Percentiles rank a stretch among this genome's conserved stretches.
These are phyloP conservation scores for Mallotus repandus DNA, from an alignment of 441 rosid species.

Conservation along the genomic window DNA sequence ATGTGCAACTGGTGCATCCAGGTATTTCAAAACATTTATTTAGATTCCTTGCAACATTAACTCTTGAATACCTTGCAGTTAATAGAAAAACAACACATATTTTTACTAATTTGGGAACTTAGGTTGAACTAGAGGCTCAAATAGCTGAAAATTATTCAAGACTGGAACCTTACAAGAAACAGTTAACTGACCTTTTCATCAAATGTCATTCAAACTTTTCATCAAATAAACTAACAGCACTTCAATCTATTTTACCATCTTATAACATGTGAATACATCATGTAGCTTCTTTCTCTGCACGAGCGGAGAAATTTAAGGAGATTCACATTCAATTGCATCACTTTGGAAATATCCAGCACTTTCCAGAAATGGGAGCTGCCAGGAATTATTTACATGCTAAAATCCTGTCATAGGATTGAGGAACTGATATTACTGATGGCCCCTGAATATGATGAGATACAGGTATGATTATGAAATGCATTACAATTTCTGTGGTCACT, in stretches of 20 bases:
- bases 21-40: background rate
- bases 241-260: background rate
- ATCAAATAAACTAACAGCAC: background rate
- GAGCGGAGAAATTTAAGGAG: conserved; percentile 11
- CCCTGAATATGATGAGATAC: background rate
- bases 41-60: background rate
- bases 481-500: background rate
- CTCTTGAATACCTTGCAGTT: background rate
- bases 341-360: conserved; percentile 4
- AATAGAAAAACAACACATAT: background rate
- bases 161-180: too few relatives aligned
- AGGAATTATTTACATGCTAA: conserved; percentile 15
- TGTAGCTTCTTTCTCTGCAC: conserved; percentile 15
- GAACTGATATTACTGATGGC: background rate
- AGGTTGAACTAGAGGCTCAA: background rate
- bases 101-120: background rate
- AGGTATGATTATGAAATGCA: conserved; percentile 4
- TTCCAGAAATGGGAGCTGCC: conserved; percentile 13
- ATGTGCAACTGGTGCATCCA: conserved; percentile 7
- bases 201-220: background rate
- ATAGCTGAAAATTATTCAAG: background rate
- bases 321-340: conserved; percentile 1
- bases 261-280: background rate
- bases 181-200: background rate
- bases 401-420: conserved; percentile 5